Conservation (phyloP, 1,139 yeast species). For the Yamadazyma mexicana region DNA sequence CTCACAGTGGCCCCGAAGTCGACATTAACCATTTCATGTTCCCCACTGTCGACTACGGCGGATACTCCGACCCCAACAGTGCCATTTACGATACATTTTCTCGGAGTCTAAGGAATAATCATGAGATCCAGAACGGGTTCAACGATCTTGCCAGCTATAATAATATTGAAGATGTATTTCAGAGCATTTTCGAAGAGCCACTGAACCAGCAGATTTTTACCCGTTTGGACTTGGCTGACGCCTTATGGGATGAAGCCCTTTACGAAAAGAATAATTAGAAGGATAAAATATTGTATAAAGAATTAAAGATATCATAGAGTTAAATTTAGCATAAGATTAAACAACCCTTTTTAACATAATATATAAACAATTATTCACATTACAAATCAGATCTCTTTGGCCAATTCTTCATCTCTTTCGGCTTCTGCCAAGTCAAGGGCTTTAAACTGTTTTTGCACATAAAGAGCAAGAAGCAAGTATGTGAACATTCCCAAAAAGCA, state of each 20-base stretch:
- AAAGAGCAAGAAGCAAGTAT: conserved; percentile 7
- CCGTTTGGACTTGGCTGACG: conserved; percentile 8
- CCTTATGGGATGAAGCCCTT: conserved; percentile 10
- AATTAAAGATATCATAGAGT: no score
- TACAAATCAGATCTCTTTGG: no score
- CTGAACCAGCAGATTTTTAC: conserved; percentile 8
- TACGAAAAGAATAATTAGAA: background rate
- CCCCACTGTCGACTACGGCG: background rate
- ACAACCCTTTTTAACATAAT: no score
- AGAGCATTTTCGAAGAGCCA: conserved; percentile 7
- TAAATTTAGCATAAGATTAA: no score
- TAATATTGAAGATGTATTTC: conserved; percentile 7
- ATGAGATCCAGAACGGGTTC: background rate
- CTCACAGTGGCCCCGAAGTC: no score
- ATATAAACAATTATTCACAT: no score
- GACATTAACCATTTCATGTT: no score
- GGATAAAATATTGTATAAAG: no score
- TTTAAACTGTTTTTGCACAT: conserved; percentile 1
- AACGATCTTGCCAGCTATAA: background rate
- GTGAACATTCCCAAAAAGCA: conserved; percentile 10
- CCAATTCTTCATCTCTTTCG: no score
- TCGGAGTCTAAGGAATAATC: conserved; percentile 1
- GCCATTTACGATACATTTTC: conserved; percentile 1
- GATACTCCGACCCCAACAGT: no score
- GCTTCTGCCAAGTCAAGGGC: no score